Percentiles rank a stretch among this genome's conserved stretches.
These are phyloP conservation scores for Agaricus sinodeliciosus DNA, from an alignment of 768 basidiomycete species.

Conservation along the genomic window DNA sequence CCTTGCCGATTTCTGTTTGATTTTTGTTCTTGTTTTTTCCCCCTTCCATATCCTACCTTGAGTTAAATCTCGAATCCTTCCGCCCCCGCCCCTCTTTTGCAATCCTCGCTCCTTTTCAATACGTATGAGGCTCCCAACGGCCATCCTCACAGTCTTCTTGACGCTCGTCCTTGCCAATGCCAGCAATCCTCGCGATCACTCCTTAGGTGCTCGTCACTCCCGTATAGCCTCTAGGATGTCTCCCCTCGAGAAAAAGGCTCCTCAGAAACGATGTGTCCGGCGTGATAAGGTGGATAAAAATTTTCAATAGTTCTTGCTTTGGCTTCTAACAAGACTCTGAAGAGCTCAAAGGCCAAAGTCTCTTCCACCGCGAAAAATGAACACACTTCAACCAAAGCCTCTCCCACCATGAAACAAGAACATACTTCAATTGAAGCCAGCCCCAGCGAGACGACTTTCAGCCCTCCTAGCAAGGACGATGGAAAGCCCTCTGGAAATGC, in stretches of 20 bases:
- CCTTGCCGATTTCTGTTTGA: not conserved
- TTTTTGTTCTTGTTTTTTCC: conserved; percentile 10
- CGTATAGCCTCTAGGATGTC: not conserved
- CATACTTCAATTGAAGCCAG: conserved; percentile 8
- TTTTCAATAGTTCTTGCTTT: conserved; percentile 2
- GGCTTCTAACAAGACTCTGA: not conserved
- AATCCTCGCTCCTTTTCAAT: conserved; percentile 13
- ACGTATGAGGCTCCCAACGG: conserved; percentile 38
- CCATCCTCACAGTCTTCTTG: conserved; percentile 31
- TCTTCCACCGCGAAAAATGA: conserved; percentile 6
- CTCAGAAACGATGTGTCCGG: conserved; percentile 19
- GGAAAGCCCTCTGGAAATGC: conserved; percentile 1
- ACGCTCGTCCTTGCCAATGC: conserved; percentile 26
- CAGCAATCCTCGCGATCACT: conserved; percentile 22
- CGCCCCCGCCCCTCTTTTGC: conserved; percentile 12
- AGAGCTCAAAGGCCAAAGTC: conserved; percentile 1
- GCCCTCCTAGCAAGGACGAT: not conserved
- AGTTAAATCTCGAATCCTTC: not conserved
- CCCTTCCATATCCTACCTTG: conserved; percentile 3
- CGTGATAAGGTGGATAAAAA: conserved; percentile 14
- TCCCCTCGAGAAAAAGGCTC: conserved; percentile 11
- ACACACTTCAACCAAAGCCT: not conserved
- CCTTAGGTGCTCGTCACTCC: conserved; percentile 28
- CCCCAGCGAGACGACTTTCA: conserved; percentile 7
- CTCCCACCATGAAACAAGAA: conserved; percentile 6